Base-by-base conservation (phyloP, 192 early-diverging fungal species). In the Dimargaris cristalligena region DNA sequence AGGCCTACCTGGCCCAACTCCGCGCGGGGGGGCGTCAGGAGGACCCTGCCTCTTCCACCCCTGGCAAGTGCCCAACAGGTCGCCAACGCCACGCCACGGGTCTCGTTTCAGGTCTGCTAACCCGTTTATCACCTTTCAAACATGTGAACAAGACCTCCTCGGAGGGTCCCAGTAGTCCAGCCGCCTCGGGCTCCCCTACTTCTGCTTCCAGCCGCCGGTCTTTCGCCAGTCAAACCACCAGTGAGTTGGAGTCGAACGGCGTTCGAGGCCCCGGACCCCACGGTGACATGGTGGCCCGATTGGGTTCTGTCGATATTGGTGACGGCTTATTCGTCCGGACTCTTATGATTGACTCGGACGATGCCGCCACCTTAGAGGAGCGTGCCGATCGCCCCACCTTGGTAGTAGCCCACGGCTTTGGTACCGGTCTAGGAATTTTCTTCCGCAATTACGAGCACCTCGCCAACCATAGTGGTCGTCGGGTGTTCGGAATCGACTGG, bases 401-500 rank as follows among this genome's bases (percentile, higher is more conserved):
- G 38, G 71, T 76, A 33, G 52, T 71, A 35, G 70, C 73, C 30
- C 73, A 75, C 60, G 73, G 73, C 13, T 75, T 71, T 60, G 71
- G 71, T 44, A 71, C 70, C 0, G 73, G 73, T 9, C 59, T 75
- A 14, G 73, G 73, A 9, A 71, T 68, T 56, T 75, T 63, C 62
- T 75, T 63, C 62, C 70, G 73, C 65, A 75, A 75, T 58, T 71
- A 66, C 62, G 45, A 45, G 14, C 65, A 64, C 58, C 67, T 75
- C 45, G 66, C 67, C 63, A 58, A 67, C 47, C 63, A 63, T 13
- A 63, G 59, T 26, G 64, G 63, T 25, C 71, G 73, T 67, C 60
- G 68, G 56, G 31, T 75, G 9, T 75, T 70, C 34, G 32, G 67
- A 31, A 67, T 76, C 48, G 93, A 97, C 78, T 97, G 94, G 94